Conservation (phyloP, 768 basidiomycete species). For the Gyrodon lividus region DNA sequence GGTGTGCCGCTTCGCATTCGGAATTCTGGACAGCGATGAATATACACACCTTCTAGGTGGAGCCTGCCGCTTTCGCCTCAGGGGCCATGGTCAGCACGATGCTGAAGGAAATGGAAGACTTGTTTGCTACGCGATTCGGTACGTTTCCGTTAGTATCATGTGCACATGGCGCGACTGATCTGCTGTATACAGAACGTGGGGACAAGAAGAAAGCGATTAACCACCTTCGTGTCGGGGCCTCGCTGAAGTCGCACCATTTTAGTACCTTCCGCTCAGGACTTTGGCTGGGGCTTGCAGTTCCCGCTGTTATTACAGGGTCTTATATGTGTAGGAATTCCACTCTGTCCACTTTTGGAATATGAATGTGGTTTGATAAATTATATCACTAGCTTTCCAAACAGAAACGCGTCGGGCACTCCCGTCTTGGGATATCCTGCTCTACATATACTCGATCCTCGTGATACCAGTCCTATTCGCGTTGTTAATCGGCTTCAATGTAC, state of each 20-base stretch:
- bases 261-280: conserved; percentile 76
- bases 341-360: background rate
- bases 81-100: conserved; percentile 59
- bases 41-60: conserved; percentile 45
- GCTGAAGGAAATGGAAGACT: conserved; percentile 72
- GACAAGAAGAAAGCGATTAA: conserved; percentile 75
- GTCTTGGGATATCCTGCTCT: conserved; percentile 72
- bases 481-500: conserved; percentile 79
- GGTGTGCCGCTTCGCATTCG: conserved; percentile 34
- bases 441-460: conserved; percentile 72
- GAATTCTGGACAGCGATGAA: background rate
- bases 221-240: conserved; percentile 55
- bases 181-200: conserved; percentile 48
- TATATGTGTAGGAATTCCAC: conserved; percentile 44
- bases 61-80: conserved; percentile 65
- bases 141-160: conserved; percentile 23
- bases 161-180: background rate
- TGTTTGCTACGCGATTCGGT: conserved; percentile 81
- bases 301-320: conserved; percentile 64
- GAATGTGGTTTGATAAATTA: background rate
- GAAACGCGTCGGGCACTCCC: conserved; percentile 54
- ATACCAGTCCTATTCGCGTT: conserved; percentile 75
- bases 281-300: conserved; percentile 68
- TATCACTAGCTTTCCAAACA: conserved; percentile 49
- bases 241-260: conserved; percentile 60